Base-by-base conservation (phyloP, 83 land plant genomes). In the Isoetes engelmannii region DNA sequence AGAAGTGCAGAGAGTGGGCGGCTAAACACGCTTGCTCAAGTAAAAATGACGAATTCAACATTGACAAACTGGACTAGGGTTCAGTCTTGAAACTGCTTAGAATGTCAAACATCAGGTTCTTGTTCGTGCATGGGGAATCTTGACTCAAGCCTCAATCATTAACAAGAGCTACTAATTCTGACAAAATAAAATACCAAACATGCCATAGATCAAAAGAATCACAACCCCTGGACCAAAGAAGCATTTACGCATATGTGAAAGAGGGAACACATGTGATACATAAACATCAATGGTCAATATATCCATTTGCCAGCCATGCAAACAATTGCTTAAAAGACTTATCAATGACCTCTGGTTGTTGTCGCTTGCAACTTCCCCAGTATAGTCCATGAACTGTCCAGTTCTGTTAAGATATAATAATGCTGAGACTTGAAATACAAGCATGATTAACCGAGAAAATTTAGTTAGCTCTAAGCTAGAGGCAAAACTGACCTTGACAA, bases 311-410 rank as follows among this genome's bases (percentile, higher is more conserved):
- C 18, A 86, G 50, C 99, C 86, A 88, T 44, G 80, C 69, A 5
- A 94, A 80, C 58, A 94, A 76, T 74, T 88, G 86, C 48, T 80
- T 72, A 15, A 90, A 49, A 19, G 97, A 90, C 19, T 85, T 81
- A 57, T 69, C 68, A 46, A 90, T 75, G 15, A 94, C 77, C 46
- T 65, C 62, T 0, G 93, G 97, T 45, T 71, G 73, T 73, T 86
- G 84, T 41, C 68, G 70, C 48, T 47, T 78, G 72, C 90, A 86
- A 77, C 97, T 88, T 45, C 99, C 97, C 99, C 99, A 90, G 77
- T 84, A 86, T 5, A 94, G 80, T 47, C 99, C 99, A 80, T 94
- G 97, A 19, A 86, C 73, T 8, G 99, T 94, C 87, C 87, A 85
- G 67, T 94, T 94, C 99, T 94, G 83, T 17, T 77, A 37, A 55